A percentile compares a stretch with the other conserved stretches of the same genome.
Conservation (phyloP, 2,329 filamentous ascomycete genomes). For the Aspergillus hiratsukae region DNA sequence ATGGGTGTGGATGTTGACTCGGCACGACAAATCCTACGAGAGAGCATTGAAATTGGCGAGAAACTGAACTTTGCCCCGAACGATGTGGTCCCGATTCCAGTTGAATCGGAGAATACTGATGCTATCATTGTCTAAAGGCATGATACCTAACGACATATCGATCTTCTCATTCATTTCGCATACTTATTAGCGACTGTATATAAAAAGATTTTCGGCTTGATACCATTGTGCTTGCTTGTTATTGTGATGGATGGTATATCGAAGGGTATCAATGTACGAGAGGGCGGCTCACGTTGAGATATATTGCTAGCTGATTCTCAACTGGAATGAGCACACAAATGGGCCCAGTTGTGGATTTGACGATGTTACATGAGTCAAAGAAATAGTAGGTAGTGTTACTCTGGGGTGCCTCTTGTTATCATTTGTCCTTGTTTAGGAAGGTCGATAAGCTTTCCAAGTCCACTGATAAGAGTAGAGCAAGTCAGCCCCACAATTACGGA, state of each 20-base stretch:
- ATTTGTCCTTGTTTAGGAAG: background rate
- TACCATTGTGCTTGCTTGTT: background rate
- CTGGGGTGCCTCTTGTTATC: background rate
- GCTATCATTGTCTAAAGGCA: background rate
- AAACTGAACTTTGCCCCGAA: slow-evolving; percentile 63
- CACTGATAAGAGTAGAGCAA: background rate
- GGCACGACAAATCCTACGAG: slow-evolving; percentile 56
- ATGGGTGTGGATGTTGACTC: slow-evolving; percentile 45
- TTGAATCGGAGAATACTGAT: slow-evolving; percentile 4
- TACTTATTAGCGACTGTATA: background rate
- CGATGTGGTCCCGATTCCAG: slow-evolving; percentile 44
- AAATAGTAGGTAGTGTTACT: background rate
- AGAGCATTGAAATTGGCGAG: slow-evolving; percentile 64
- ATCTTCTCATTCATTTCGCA: background rate
- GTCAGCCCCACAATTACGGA: background rate
- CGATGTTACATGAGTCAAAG: background rate
- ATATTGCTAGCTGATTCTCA: background rate
- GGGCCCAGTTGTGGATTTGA: background rate
- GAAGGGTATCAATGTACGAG: background rate
- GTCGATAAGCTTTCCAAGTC: background rate
- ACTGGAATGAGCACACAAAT: background rate
- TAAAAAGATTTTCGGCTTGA: background rate
- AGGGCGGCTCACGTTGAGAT: background rate
- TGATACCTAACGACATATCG: background rate
- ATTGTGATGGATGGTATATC: background rate